A percentile compares a stretch with the other conserved stretches of the same genome.
Evolutionary conservation across 129 eudicot genomes (phyloP).

Genomic region (Flaveria linearis): DNA sequence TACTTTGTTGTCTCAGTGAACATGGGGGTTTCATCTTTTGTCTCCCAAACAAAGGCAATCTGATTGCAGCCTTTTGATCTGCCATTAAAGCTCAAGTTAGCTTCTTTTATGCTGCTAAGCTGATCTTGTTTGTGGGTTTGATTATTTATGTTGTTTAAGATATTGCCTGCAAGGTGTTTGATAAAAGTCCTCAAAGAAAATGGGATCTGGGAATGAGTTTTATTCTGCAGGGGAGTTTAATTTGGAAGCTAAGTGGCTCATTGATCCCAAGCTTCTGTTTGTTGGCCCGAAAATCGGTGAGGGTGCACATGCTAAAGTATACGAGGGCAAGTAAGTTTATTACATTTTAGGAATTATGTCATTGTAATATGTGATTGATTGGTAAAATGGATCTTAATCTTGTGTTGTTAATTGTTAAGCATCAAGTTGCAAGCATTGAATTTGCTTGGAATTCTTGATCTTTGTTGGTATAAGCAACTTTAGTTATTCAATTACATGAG

Average conservation of each 20-base stretch:
- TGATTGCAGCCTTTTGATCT: constrained; percentile 30
- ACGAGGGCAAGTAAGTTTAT: constrained; percentile 91
- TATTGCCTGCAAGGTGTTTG: constrained; percentile 30
- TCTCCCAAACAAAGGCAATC: constrained; percentile 40
- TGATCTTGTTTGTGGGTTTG: constrained; percentile 25
- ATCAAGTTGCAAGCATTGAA: constrained; percentile 12
- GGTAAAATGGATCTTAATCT: constrained; percentile 18
- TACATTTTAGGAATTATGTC: background rate
- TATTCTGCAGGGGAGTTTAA: constrained; percentile 50
- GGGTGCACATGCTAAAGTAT: constrained; percentile 96
- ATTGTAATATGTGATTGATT: background rate
- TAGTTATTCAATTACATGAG: background rate
- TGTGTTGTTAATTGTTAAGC: background rate
- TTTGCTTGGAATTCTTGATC: constrained; percentile 5
- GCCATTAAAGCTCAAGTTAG: constrained; percentile 24
- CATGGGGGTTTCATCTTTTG: constrained; percentile 40
- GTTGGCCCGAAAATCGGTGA: constrained; percentile 97
- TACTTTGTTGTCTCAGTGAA: constrained; percentile 33
- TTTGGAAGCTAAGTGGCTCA: constrained; percentile 87
- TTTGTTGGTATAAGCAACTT: background rate
- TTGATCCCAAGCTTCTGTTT: constrained; percentile 92
- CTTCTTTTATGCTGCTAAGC: background rate
- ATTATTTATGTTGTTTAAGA: constrained; percentile 10
- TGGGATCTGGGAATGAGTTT: constrained; percentile 82
- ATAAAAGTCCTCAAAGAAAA: constrained; percentile 34